A percentile compares a stretch with the other conserved stretches of the same genome.
These are phyloP conservation scores for Mycena indigotica DNA, from an alignment of 768 basidiomycete species.

Conservation along the genomic window DNA sequence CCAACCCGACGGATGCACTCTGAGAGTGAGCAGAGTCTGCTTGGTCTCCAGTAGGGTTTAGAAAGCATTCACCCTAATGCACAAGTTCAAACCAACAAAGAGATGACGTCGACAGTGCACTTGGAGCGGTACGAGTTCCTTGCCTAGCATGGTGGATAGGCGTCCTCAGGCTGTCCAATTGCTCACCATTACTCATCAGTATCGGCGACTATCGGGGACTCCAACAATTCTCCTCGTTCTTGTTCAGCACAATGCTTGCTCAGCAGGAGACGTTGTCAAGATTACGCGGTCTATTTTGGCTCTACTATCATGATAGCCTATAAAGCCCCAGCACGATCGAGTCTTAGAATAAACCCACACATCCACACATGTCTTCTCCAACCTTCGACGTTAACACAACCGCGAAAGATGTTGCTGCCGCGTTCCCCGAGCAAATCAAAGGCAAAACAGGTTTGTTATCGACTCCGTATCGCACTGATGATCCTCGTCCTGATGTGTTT, in stretches of 20 bases:
- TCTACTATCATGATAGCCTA: background rate
- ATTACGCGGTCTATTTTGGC: background rate
- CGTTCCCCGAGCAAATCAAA: constrained; percentile 2
- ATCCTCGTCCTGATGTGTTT: background rate
- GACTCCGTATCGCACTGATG: background rate
- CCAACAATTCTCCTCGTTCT: background rate
- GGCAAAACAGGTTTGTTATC: constrained; percentile 7
- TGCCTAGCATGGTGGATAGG: too few species aligned
- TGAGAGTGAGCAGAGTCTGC: too few species aligned
- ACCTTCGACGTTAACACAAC: background rate
- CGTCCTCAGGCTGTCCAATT: too few species aligned
- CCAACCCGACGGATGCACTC: too few species aligned
- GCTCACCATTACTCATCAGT: too few species aligned
- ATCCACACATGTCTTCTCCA: background rate
- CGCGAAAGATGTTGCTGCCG: constrained; percentile 4
- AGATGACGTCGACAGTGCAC: too few species aligned
- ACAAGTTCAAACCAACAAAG: too few species aligned
- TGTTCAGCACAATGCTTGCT: background rate
- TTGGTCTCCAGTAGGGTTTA: too few species aligned
- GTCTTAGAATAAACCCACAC: background rate
- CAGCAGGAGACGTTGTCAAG: background rate
- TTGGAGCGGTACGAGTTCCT: too few species aligned
- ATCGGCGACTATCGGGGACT: too few species aligned
- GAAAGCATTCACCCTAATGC: too few species aligned
- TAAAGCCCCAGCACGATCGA: background rate